Evolutionary conservation across 805 yeast species (phyloP), one percentile per base, ranked within the genome.

Genomic region (Teunomyces lycoperdinae): DNA sequence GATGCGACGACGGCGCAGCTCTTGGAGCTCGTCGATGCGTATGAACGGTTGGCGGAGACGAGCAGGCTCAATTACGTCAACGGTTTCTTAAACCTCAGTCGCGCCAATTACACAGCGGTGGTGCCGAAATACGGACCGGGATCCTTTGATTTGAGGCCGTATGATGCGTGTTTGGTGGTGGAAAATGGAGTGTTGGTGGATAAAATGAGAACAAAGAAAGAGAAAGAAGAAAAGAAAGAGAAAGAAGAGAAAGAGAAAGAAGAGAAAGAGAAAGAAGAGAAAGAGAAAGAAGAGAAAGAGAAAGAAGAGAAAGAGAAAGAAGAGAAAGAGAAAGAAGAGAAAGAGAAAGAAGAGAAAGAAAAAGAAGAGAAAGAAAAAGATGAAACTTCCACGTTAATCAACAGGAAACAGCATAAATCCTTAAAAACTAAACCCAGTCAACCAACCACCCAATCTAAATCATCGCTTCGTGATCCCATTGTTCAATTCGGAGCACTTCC

Each of bases 51-150:
- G 16, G 57, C 63, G 27, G 56, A 58, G 14, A 55, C 50, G 8
- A 49, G 53, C 38, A 49, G 63, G 4, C 35, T 42, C 10, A 53
- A 55, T 39, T 70, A 65, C 51, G 56, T 57, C 27, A 57, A 61
- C 33, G 80, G 78, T 5, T 73, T 58, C 51, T 56, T 76, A 3
- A 64, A 66, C 38, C 59, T 78, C 29, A 72, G 81, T 39, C 53
- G 79, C 50, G 81, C 82, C 8, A 77, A 73, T 49, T 77, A 68
- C 54, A 58, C 64, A 33, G 47, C 56, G 5, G 32, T 52, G n/a
- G 55, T 57, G 5, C 61, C 60, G 45, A 50, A 55, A 14, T 79
- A 56, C 49, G 80, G 82, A 2, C 47, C 56, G 24, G 76, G 71
- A 31, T 58, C 65, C 28, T 74, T 71, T 56, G 83, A 79, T 52